Evolutionary conservation across 2,329 filamentous ascomycete species (phyloP).

Genomic region (Achaetomium macrosporum): DNA sequence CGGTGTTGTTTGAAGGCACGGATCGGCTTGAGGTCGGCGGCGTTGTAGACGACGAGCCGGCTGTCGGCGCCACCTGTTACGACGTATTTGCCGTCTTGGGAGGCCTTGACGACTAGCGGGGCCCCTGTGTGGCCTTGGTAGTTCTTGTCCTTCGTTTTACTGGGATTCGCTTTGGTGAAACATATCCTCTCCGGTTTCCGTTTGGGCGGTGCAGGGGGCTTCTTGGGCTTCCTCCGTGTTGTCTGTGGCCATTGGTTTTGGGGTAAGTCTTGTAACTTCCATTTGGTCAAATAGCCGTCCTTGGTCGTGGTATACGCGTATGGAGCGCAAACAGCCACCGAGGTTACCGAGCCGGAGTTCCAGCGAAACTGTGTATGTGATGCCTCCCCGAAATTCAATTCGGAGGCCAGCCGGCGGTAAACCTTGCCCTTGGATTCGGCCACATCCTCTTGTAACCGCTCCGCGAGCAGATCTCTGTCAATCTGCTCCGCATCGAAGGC

Average conservation of each 20-base stretch:
- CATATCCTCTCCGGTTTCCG: slow-evolving; percentile 57
- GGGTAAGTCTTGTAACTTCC: slow-evolving; percentile 68
- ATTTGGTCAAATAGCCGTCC: slow-evolving; percentile 80
- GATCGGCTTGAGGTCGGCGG: slow-evolving; percentile 68
- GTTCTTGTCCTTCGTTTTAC: slow-evolving; percentile 54
- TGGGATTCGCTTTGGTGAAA: slow-evolving; percentile 56
- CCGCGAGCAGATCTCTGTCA: slow-evolving; percentile 85
- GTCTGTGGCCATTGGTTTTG: slow-evolving; percentile 55
- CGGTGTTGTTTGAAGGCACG: slow-evolving; percentile 88
- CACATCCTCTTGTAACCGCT: slow-evolving; percentile 84
- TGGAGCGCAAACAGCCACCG: slow-evolving; percentile 70
- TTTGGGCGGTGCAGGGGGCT: slow-evolving; percentile 51
- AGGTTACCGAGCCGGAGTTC: slow-evolving; percentile 72
- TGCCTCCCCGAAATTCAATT: slow-evolving; percentile 64
- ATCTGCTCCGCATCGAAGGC: slow-evolving; percentile 94
- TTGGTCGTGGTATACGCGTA: slow-evolving; percentile 86
- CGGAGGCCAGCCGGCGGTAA: slow-evolving; percentile 71
- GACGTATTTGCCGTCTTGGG: slow-evolving; percentile 82
- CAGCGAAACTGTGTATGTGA: slow-evolving; percentile 69
- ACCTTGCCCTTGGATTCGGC: slow-evolving; percentile 86
- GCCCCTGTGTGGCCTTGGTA: slow-evolving; percentile 72
- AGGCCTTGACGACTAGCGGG: slow-evolving; percentile 81
- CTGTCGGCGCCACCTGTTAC: slow-evolving; percentile 84
- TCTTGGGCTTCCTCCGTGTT: slow-evolving; percentile 53
- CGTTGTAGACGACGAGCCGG: slow-evolving; percentile 83